Percentiles rank a stretch among this genome's conserved stretches.
Evolutionary conservation across 192 early-diverging fungal species (phyloP).

Genomic region (Glomus cerebriforme): DNA sequence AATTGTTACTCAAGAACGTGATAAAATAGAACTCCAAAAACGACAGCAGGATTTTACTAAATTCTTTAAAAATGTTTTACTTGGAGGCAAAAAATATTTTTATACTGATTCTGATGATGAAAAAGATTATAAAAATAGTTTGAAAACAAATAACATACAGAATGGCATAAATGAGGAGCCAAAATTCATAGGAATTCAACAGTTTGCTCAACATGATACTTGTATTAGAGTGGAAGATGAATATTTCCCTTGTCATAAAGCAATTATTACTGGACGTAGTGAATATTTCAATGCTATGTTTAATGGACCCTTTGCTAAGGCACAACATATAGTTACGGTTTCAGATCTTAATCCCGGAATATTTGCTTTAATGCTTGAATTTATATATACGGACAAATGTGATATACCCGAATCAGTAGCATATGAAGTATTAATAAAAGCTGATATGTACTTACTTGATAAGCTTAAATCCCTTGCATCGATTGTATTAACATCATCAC

Average conservation of each 20-base stretch:
- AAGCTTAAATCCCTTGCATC: slow-evolving; percentile 46
- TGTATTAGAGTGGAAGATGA: slow-evolving; percentile 36
- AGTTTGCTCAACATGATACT: slow-evolving; percentile 39
- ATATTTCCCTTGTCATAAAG: slow-evolving; percentile 48
- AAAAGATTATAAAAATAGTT: not conserved
- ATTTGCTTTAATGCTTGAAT: slow-evolving; percentile 45
- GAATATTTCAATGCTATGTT: slow-evolving; percentile 51
- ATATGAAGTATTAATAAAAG: slow-evolving; percentile 45
- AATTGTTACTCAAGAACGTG: not conserved
- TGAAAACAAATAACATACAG: not conserved
- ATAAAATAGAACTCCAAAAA: slow-evolving; percentile 30
- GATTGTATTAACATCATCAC: slow-evolving; percentile 40
- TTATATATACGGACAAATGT: slow-evolving; percentile 51
- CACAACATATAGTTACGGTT: slow-evolving; percentile 16
- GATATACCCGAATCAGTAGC: slow-evolving; percentile 32
- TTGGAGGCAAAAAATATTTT: not conserved
- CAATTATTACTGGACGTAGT: slow-evolving; percentile 40
- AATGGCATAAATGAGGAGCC: not conserved
- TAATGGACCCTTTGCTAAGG: slow-evolving; percentile 43
- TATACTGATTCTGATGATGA: not conserved
- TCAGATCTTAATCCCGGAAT: slow-evolving; percentile 26
- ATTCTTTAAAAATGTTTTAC: slow-evolving; percentile 33
- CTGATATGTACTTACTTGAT: slow-evolving; percentile 52
- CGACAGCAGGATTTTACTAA: slow-evolving; percentile 37
- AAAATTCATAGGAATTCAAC: not conserved